Percentiles rank a stretch among this genome's conserved stretches.
phyloP scores from a whole-genome alignment of 2,329 filamentous ascomycete species.

The Talaromyces atroroseus region DNA sequence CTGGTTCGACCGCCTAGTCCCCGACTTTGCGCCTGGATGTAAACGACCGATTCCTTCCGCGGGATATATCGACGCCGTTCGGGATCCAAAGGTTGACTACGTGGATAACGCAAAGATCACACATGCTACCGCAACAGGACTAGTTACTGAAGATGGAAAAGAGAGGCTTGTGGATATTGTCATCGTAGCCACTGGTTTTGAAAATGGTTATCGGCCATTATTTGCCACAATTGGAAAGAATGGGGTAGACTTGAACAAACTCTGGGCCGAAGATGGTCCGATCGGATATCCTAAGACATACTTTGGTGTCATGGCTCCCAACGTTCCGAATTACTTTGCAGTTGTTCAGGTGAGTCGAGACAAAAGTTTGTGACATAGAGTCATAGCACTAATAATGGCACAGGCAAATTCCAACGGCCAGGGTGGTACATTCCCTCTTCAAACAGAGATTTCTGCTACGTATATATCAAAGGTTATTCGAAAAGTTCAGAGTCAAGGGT shows the following conservation, averaged over 20 bases:
- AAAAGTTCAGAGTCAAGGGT: slow-evolving; percentile 3
- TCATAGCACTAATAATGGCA: not conserved
- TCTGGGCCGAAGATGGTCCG: slow-evolving; percentile 1
- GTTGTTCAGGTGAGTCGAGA: slow-evolving; percentile 1
- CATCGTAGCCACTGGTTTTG: slow-evolving; percentile 1
- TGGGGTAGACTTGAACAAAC: slow-evolving; percentile 1
- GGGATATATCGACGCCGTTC: slow-evolving; percentile 7
- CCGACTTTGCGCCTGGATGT: slow-evolving; percentile 6
- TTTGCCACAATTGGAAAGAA: slow-evolving; percentile 9
- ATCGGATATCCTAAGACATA: slow-evolving; percentile 10
- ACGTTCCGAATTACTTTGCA: slow-evolving; percentile 10
- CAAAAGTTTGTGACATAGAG: not conserved
- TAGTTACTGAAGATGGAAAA: slow-evolving; percentile 2
- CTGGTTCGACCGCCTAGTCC: slow-evolving; percentile 1
- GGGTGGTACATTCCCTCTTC: slow-evolving; percentile 8
- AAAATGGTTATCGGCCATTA: not conserved
- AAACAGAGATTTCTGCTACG: slow-evolving; percentile 2
- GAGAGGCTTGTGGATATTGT: slow-evolving; percentile 5
- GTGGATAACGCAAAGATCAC: slow-evolving; percentile 1
- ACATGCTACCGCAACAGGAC: slow-evolving; percentile 7
- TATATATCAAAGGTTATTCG: slow-evolving; percentile 10
- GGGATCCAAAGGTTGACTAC: slow-evolving; percentile 5
- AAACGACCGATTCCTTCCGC: slow-evolving; percentile 7
- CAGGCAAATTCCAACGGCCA: slow-evolving; percentile 7
- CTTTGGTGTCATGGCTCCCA: slow-evolving; percentile 9